Conservation (phyloP, 2,329 filamentous ascomycete species). For the Aureobasidium leucospermi region DNA sequence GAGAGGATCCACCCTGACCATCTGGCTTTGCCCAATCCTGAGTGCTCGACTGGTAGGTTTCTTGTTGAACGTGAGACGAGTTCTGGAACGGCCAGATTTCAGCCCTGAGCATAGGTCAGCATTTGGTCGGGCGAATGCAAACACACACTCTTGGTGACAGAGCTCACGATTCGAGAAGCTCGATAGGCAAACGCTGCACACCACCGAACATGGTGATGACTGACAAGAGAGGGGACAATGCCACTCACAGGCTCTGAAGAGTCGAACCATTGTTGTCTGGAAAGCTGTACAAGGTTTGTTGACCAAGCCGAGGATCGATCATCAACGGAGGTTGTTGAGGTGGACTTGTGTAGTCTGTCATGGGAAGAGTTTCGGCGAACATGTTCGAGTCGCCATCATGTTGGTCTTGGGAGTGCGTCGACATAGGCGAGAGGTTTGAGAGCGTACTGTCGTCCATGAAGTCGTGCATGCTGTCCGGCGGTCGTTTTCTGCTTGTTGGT, state of each 20-base stretch:
- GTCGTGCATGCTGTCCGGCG: background rate
- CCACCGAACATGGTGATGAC: background rate
- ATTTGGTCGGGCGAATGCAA: background rate
- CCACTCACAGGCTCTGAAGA: constrained; percentile 6
- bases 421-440: background rate
- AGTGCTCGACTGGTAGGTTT: background rate
- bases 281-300: background rate
- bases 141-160: background rate
- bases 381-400: background rate
- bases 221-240: background rate
- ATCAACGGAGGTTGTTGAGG: background rate
- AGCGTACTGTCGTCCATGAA: background rate
- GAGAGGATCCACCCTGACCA: background rate
- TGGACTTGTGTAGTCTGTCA: background rate
- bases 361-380: background rate
- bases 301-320: constrained; percentile 3
- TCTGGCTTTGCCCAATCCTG: background rate
- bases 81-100: constrained; percentile 4
- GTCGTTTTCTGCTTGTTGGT: background rate
- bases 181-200: background rate
- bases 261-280: background rate
- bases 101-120: background rate
- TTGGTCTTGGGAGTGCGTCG: background rate
- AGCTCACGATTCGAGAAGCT: background rate
- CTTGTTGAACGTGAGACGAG: background rate